A percentile compares a stretch with the other conserved stretches of the same genome.
These are phyloP conservation scores for Botryosphaeria agaves DNA, from an alignment of 2,329 filamentous ascomycete genomes.

Conservation along the genomic window DNA sequence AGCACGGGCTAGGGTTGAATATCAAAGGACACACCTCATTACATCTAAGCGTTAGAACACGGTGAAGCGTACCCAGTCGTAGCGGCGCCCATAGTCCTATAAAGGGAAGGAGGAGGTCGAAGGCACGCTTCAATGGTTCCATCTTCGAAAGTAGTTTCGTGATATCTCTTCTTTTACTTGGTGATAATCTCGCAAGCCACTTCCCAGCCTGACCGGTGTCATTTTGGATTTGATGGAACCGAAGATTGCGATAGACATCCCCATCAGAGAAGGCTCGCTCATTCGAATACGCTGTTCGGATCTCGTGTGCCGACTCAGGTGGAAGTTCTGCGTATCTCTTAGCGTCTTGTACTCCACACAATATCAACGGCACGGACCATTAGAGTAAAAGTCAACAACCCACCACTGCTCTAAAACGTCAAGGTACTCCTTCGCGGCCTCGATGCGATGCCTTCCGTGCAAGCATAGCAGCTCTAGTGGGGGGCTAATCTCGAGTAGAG, in stretches of 20 bases:
- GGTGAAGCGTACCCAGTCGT: slow-evolving; percentile 6
- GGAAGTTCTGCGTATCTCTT: neutral
- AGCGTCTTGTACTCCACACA: no score
- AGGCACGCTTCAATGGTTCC: slow-evolving; percentile 2
- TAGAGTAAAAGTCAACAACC: slow-evolving; percentile 5
- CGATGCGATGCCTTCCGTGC: slow-evolving; percentile 5
- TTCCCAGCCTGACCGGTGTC: slow-evolving; percentile 3
- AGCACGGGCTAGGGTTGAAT: neutral
- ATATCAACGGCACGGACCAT: no score
- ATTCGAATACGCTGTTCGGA: slow-evolving; percentile 5
- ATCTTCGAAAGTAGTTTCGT: slow-evolving; percentile 5
- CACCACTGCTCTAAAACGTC: slow-evolving; percentile 6
- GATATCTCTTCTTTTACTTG: slow-evolving; percentile 7
- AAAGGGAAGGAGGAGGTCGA: slow-evolving; percentile 5
- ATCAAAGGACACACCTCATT: no score
- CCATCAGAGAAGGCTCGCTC: slow-evolving; percentile 5
- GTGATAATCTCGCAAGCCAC: slow-evolving; percentile 8
- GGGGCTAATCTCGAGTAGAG: neutral
- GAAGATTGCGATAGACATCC: slow-evolving; percentile 6
- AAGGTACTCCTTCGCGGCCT: slow-evolving; percentile 5
- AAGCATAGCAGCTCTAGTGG: slow-evolving; percentile 4
- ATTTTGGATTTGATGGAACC: slow-evolving; percentile 2
- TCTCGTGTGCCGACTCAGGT: slow-evolving; percentile 1
- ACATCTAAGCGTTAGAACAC: slow-evolving; percentile 7
- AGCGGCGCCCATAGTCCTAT: slow-evolving; percentile 7